Evolutionary conservation across 257 asterid genomes (phyloP).

Genomic region (Cynanchum wilfordii): DNA sequence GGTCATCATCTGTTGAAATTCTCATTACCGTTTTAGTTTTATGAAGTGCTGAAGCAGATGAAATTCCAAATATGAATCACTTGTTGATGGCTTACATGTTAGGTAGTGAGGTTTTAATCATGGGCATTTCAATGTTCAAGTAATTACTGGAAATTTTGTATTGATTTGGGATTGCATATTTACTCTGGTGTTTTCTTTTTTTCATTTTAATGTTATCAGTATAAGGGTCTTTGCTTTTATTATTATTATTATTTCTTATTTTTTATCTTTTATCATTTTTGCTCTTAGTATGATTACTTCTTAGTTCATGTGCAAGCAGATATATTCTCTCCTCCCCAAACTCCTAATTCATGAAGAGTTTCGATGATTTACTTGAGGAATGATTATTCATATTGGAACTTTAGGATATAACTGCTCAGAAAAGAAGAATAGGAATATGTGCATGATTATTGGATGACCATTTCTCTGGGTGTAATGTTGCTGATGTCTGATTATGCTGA

Average conservation of each 20-base stretch:
- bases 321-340: not conserved
- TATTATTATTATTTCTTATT: too few species aligned
- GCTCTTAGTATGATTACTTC: not conserved
- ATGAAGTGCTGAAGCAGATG: not conserved
- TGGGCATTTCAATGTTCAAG: not conserved
- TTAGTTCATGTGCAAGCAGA: not conserved
- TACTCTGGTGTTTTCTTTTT: not conserved
- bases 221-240: not conserved
- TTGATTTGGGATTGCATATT: not conserved
- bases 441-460: not conserved
- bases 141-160: not conserved
- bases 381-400: not conserved
- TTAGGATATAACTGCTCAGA: not conserved
- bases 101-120: not conserved
- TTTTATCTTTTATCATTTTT: too few species aligned
- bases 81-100: slow-evolving; percentile 1
- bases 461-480: not conserved
- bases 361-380: not conserved
- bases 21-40: not conserved
- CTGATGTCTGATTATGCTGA: slow-evolving; percentile 11
- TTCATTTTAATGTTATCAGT: not conserved
- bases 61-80: not conserved
- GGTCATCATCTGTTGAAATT: not conserved
- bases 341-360: not conserved
- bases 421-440: not conserved